Evolutionary conservation across 2,329 filamentous ascomycete species (phyloP), one percentile per base, ranked within the genome.

Genomic region (Diplodia corticola): DNA sequence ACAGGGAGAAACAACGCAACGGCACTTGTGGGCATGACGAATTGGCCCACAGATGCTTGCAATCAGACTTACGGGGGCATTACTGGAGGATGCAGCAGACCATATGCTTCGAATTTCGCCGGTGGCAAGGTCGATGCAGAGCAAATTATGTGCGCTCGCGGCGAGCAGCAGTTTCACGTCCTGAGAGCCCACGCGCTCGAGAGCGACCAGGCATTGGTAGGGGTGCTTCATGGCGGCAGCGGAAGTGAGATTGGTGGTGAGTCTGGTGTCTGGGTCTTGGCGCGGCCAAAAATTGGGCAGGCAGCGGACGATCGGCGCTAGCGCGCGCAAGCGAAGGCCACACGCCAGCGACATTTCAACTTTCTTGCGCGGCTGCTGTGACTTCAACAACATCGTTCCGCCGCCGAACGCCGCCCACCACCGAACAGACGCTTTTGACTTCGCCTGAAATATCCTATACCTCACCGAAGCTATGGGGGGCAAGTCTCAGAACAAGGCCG

Each of bases 371-470:
- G 9, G 13, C 13, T 20, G 12, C 44, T 35, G 44, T 40, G 26
- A 61, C 57, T 61, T n/a, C 55, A 49, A 55, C 65, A 61, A 44
- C 55, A 63, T 20, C 65, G 57, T 64, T 51, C 44, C 48, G 73
- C 53, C 69, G 65, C 48, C 61, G 57, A 57, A 33, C 35, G 57
- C 57, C 57, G 57, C 57, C 57, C 12, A 61, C 57, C 28, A 49
- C 57, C 57, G 26, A 61, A 28, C 44, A 61, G 57, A 61, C 57
- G 57, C 57, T 24, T 28, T 60, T 30, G 70, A 71, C 70, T 69
- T 72, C 59, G 69, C 93, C 93, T 97, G 93, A 97, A 97, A 97
- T 82, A 96, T 91, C 93, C 93, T 96, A 88, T 91, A 92, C 95
- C 92, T 92, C 79, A 76, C 76, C 86, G 84, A 96, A 96, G 92